Conservation (phyloP, 2,329 filamentous ascomycete genomes). For the Aspergillus sp. region DNA sequence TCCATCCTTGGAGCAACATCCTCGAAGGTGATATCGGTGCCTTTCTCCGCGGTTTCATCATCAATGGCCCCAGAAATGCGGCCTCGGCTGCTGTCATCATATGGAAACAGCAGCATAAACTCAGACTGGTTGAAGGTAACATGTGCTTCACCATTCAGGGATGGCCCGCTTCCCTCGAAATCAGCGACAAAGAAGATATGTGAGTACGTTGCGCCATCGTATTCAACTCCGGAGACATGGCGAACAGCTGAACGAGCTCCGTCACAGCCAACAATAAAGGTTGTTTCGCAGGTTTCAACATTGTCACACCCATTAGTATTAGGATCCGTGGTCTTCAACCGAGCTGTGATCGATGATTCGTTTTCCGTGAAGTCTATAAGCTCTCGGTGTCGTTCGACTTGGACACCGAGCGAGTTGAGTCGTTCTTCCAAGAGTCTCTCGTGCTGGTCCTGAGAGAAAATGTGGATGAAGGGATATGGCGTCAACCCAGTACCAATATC, state of each 20-base stretch:
- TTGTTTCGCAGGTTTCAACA: conserved; percentile 31
- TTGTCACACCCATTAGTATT: conserved; percentile 10
- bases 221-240: conserved; percentile 39
- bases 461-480: conserved; percentile 31
- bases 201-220: conserved; percentile 44
- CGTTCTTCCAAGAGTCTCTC: conserved; percentile 29
- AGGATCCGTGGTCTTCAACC: conserved; percentile 1
- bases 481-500: conserved; percentile 28
- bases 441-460: conserved; percentile 29
- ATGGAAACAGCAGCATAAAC: conserved; percentile 38
- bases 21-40: conserved; percentile 29
- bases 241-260: conserved; percentile 54
- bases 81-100: conserved; percentile 21
- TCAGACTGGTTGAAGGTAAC: conserved; percentile 34
- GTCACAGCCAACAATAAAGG: conserved; percentile 54
- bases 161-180: conserved; percentile 31
- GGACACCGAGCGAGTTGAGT: conserved; percentile 26
- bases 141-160: conserved; percentile 33
- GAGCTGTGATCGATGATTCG: conserved; percentile 23
- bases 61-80: conserved; percentile 29
- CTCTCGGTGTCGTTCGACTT: conserved; percentile 28
- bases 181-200: conserved; percentile 50
- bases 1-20: conserved; percentile 27
- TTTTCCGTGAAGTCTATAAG: conserved; percentile 27
- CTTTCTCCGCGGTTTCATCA: conserved; percentile 16